phyloP scores from a whole-genome alignment of 169 alveolate species.

The Plasmodium yoelii region DNA sequence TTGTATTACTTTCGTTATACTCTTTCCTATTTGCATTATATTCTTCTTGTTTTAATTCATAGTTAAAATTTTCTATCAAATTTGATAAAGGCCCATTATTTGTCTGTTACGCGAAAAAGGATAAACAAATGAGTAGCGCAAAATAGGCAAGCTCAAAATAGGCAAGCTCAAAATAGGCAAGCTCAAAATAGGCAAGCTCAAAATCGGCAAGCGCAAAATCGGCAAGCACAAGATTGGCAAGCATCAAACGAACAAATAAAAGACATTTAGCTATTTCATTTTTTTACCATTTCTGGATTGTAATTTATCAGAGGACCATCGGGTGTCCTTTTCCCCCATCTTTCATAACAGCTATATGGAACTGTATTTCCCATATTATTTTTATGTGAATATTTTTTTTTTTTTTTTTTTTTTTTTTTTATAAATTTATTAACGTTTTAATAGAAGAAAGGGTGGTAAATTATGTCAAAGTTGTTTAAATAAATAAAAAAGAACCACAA shows the following conservation, averaged over 20 bases:
- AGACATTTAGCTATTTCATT: background rate
- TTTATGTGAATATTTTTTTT: background rate
- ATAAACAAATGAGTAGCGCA: background rate
- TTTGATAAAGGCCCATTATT: constrained; percentile 43
- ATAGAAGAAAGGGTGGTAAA: background rate
- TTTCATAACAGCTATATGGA: constrained; percentile 68
- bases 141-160: background rate
- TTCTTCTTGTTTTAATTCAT: constrained; percentile 26
- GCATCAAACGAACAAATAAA: background rate
- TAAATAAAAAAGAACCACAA: no score
- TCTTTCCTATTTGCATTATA: background rate
- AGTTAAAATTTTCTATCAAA: constrained; percentile 55
- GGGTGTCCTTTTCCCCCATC: constrained; percentile 75
- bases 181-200: background rate
- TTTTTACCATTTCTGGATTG: constrained; percentile 42
- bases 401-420: constrained; percentile 26
- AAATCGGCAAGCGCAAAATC: background rate
- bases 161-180: background rate
- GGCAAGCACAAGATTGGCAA: background rate
- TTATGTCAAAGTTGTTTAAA: constrained; percentile 11
- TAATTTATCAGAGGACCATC: constrained; percentile 68
- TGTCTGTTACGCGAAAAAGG: constrained; percentile 19
- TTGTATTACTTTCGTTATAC: background rate
- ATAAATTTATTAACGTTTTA: background rate
- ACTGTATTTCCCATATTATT: constrained; percentile 70